Conservation (phyloP, 2,329 filamentous ascomycete genomes). For the Juglanconis sp. region DNA sequence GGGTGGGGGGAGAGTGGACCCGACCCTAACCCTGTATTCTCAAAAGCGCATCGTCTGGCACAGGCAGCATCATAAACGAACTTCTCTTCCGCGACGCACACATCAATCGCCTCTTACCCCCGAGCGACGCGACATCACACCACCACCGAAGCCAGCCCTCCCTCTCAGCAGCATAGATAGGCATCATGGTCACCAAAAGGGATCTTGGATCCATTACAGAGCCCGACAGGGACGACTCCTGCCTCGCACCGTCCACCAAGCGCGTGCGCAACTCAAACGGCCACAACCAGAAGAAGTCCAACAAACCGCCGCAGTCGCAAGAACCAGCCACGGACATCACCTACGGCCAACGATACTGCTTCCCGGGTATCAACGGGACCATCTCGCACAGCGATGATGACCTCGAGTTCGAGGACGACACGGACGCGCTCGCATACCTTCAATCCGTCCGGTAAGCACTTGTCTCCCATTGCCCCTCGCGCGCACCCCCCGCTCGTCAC, state of each 20-base stretch:
- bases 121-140: neutral
- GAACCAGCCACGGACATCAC: constrained; percentile 55
- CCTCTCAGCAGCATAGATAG: neutral
- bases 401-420: constrained; percentile 64
- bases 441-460: constrained; percentile 65
- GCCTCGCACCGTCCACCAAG: constrained; percentile 20
- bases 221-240: constrained; percentile 17
- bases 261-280: constrained; percentile 20
- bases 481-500: constrained; percentile 27
- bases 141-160: neutral
- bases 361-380: constrained; percentile 58
- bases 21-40: no score
- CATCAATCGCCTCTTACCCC: no score
- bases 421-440: constrained; percentile 68
- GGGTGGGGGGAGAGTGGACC: no score
- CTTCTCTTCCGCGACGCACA: no score
- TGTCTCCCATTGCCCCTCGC: neutral
- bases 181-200: constrained; percentile 25
- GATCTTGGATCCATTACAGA: constrained; percentile 15
- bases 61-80: no score
- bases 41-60: no score
- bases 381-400: constrained; percentile 50
- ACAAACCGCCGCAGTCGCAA: constrained; percentile 35
- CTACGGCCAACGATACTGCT: constrained; percentile 70
- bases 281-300: constrained; percentile 26